Evolutionary conservation across 2,329 filamentous ascomycete genomes (phyloP).

Genomic region (Ceratocystis eucalypticola): DNA sequence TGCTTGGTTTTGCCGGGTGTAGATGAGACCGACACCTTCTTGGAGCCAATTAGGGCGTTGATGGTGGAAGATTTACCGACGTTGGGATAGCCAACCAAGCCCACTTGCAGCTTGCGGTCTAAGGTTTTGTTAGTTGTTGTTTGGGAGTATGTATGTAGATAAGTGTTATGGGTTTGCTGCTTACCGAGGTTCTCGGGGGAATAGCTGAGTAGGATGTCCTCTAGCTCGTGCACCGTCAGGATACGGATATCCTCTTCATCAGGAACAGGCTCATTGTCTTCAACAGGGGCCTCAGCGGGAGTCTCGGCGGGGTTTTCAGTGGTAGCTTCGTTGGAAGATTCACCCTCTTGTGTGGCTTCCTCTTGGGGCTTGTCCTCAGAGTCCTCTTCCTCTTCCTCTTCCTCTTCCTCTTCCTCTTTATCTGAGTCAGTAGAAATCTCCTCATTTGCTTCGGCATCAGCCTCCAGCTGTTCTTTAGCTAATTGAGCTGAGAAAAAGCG

Average conservation of each 20-base stretch:
- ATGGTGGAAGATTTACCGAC: slow-evolving; percentile 99
- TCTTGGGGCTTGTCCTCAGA: slow-evolving; percentile 24
- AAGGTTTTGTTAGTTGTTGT: slow-evolving; percentile 17
- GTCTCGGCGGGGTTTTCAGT: slow-evolving; percentile 2
- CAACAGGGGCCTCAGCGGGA: slow-evolving; percentile 22
- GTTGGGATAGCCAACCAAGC: slow-evolving; percentile 94
- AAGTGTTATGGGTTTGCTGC: slow-evolving; percentile 18
- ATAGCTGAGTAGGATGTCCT: slow-evolving; percentile 72
- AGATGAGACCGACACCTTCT: slow-evolving; percentile 95
- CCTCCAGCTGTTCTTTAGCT: slow-evolving; percentile 79
- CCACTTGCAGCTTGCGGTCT: slow-evolving; percentile 66
- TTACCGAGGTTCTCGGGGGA: slow-evolving; percentile 41
- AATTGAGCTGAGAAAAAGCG: slow-evolving; percentile 92
- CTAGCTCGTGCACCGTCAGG: slow-evolving; percentile 81
- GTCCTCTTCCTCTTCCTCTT: slow-evolving; percentile 17
- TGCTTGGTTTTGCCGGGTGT: slow-evolving; percentile 99
- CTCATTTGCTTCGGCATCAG: slow-evolving; percentile 30
- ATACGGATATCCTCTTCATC: slow-evolving; percentile 58
- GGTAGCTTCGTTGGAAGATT: not conserved
- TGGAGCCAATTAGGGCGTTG: slow-evolving; percentile 94
- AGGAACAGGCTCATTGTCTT: slow-evolving; percentile 27
- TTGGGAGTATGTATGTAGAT: not conserved
- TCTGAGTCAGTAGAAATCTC: slow-evolving; percentile 26
- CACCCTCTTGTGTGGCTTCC: slow-evolving; percentile 19
- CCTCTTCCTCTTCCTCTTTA: slow-evolving; percentile 32